Evolutionary conservation across 2,329 filamentous ascomycete genomes (phyloP).

Genomic region (Penicillium psychrosexuale): DNA sequence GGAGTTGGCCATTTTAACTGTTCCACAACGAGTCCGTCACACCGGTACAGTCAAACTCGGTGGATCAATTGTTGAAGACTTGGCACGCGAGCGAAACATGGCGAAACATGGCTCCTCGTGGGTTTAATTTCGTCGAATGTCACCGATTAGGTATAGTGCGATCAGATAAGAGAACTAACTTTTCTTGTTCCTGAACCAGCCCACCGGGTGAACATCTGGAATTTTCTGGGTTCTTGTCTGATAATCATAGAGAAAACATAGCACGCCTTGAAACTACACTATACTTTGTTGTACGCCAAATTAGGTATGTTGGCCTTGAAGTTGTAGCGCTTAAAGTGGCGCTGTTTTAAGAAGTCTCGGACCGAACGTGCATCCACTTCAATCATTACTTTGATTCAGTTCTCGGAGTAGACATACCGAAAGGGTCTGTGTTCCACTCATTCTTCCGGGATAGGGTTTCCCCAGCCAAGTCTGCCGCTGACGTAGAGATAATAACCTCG

Average conservation of each 20-base stretch:
- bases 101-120: not conserved
- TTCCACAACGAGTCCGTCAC: not conserved
- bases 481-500: not conserved
- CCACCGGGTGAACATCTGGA: not conserved
- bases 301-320: not conserved
- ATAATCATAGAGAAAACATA: no score
- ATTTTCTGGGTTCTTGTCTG: not conserved
- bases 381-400: not conserved
- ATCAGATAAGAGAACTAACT: conserved; percentile 4
- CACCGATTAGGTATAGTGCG: not conserved
- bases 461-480: not conserved
- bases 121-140: not conserved
- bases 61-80: not conserved
- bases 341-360: not conserved
- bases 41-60: not conserved
- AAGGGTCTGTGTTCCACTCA: not conserved
- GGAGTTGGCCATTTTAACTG: not conserved
- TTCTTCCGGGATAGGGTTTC: conserved; percentile 2
- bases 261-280: not conserved
- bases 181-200: not conserved
- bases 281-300: not conserved
- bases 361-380: not conserved
- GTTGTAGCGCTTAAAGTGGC: not conserved
- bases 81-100: not conserved
- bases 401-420: not conserved